Percentiles rank a stretch among this genome's conserved stretches.
Conservation (phyloP, 2,329 filamentous ascomycete species). For the Mycosphaerella arachidis region DNA sequence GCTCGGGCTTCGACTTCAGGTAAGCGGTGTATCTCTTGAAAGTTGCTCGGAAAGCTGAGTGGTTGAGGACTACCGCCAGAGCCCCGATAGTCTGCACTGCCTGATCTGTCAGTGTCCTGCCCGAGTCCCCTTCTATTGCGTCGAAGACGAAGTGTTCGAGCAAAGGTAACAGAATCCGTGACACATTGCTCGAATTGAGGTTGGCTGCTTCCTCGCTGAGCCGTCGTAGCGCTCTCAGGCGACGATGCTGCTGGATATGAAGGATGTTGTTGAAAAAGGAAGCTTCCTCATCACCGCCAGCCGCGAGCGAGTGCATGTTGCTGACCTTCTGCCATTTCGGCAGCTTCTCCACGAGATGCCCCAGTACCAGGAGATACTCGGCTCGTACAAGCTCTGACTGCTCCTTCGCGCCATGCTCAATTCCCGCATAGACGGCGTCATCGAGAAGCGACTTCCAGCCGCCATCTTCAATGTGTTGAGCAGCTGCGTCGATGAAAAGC, state of each 20-base stretch:
- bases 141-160: conserved; percentile 93
- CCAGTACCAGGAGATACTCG: conserved; percentile 76
- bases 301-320: conserved; percentile 69
- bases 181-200: conserved; percentile 72
- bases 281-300: conserved; percentile 67
- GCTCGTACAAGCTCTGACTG: conserved; percentile 76
- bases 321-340: conserved; percentile 65
- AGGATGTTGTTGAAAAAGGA: conserved; percentile 92
- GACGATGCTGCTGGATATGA: conserved; percentile 81
- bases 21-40: conserved; percentile 81
- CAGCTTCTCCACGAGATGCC: conserved; percentile 68
- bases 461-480: conserved; percentile 49
- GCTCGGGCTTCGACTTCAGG: conserved; percentile 71
- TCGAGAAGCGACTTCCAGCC: conserved; percentile 55
- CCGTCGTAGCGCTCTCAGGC: conserved; percentile 75
- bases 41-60: conserved; percentile 83
- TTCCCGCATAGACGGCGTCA: conserved; percentile 64
- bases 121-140: conserved; percentile 67
- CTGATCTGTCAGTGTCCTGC: conserved; percentile 81
- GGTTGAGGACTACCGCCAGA: conserved; percentile 73
- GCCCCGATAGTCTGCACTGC: conserved; percentile 74
- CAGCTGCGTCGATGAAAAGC: conserved; percentile 63
- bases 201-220: conserved; percentile 65
- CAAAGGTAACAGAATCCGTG: conserved; percentile 82
- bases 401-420: conserved; percentile 68